Base-by-base conservation (phyloP, 2,329 filamentous ascomycete species). In the Xylaria sp. region DNA sequence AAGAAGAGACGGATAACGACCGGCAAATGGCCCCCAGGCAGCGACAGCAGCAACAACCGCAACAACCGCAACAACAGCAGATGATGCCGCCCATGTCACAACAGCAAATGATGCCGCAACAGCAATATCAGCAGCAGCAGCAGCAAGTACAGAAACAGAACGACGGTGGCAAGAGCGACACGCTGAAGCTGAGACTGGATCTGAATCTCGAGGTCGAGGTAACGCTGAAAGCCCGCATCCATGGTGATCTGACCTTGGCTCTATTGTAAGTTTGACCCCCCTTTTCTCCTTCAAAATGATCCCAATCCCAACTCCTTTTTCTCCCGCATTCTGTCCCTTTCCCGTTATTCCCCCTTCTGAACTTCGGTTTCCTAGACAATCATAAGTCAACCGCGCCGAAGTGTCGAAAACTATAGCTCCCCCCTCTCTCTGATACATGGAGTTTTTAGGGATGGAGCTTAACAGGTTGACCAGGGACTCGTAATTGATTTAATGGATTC, bases 201-300 rank as follows among this genome's bases (percentile, higher is more conserved):
- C 81, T 92, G 66, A 94, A 94, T 76, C 80, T 95, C 62, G 91
- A 95, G 70, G 85, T 94, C 57, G 92, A 94, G 77, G 91, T 94
- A 67, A 89, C 92, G 72, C 83, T 95, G 66, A 94, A 94, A 83
- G 91, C 91, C 31, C 89, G 89, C 77, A 93, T 95, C 70, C 88
- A 92, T 70, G 92, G 92, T 74, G 92, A 95, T 79, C 78, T 96
- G 68, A 92, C 90, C 47, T 77, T 94, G 68, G 89, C 88, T 68
- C 82, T 94, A 67, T 78, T 84, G 82, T 84, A 79, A 62, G 60
- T 65, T 15, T 53, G 14, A 47, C 15, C 23, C 43, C 19, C 33
- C 37, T 19, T 17, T 12, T 19, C 4, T n/a, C 38, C 23, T 21
- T n/a, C n/a, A n/a, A n/a, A n/a, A n/a, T n/a, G n/a, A n/a, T n/a